Percentiles rank a stretch among this genome's conserved stretches.
phyloP scores from a whole-genome alignment of 345 rosid genomes.

The Eucalyptus cloeziana region DNA sequence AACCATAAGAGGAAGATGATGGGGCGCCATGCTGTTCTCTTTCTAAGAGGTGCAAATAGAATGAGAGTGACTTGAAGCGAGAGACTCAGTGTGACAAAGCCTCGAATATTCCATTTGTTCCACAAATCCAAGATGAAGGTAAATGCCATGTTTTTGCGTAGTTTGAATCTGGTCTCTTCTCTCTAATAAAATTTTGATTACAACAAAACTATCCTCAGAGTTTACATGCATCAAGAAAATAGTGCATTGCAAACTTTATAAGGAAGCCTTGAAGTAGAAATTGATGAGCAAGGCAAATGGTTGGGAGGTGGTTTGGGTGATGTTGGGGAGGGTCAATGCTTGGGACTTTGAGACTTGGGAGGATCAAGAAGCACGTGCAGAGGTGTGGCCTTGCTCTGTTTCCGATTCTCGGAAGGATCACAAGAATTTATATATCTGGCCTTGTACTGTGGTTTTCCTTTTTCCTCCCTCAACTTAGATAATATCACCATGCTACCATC shows the following conservation, averaged over 20 bases:
- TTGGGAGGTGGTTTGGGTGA: not conserved
- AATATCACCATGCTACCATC: not conserved
- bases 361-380: not conserved
- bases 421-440: not conserved
- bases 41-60: no score
- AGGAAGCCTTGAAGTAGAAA: no score
- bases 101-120: not conserved
- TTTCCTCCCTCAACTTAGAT: not conserved
- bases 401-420: not conserved
- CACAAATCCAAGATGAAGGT: not conserved
- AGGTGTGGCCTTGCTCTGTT: accelerated
- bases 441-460: not conserved
- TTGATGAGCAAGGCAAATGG: no score
- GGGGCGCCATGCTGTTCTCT: accelerated
- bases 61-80: not conserved
- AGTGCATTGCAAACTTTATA: no score
- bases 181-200: not conserved
- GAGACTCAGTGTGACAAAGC: accelerated
- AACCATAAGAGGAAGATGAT: no score
- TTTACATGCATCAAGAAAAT: no score
- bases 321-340: not conserved
- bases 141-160: not conserved
- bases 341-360: not conserved
- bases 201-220: not conserved
- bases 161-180: not conserved